Evolutionary conservation across 2,329 filamentous ascomycete genomes (phyloP).

Genomic region (Dichotomopilus funicola): DNA sequence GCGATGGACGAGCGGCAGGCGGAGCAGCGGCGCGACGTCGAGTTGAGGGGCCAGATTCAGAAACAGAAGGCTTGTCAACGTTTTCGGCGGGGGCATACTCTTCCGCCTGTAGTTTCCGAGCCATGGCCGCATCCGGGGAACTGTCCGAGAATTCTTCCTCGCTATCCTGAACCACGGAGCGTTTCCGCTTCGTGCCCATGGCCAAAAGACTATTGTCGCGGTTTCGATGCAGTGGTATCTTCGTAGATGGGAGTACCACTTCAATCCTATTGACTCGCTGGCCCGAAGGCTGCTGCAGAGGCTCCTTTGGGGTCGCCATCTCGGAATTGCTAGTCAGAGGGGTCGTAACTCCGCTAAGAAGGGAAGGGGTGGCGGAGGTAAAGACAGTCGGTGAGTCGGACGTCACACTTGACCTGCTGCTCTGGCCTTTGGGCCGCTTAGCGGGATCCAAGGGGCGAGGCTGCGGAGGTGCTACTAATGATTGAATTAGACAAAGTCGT

Average conservation of each 20-base stretch:
- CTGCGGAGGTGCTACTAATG: conserved; percentile 15
- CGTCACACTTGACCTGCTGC: conserved; percentile 23
- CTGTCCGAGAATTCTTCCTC: conserved; percentile 33
- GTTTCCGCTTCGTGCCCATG: conserved; percentile 40
- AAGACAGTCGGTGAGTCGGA: conserved; percentile 32
- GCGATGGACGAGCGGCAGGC: background rate
- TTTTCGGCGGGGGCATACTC: conserved; percentile 23
- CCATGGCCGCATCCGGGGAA: conserved; percentile 45
- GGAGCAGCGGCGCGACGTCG: no score
- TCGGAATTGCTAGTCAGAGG: conserved; percentile 38
- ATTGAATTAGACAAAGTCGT: conserved; percentile 1
- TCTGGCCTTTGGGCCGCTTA: conserved; percentile 26
- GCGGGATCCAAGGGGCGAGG: conserved; percentile 7
- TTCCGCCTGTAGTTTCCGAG: conserved; percentile 50
- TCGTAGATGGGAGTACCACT: conserved; percentile 27
- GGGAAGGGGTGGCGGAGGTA: conserved; percentile 29
- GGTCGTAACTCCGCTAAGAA: conserved; percentile 37
- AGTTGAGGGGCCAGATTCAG: background rate
- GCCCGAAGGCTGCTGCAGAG: conserved; percentile 13
- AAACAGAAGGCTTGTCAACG: background rate
- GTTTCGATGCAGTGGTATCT: conserved; percentile 35
- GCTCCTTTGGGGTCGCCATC: conserved; percentile 31
- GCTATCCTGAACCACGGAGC: conserved; percentile 37
- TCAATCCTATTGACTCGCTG: conserved; percentile 29
- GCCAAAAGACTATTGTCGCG: conserved; percentile 45